These are phyloP conservation scores for Onygenales sp. DNA, from an alignment of 2,329 filamentous ascomycete genomes.

Conservation along the genomic window DNA sequence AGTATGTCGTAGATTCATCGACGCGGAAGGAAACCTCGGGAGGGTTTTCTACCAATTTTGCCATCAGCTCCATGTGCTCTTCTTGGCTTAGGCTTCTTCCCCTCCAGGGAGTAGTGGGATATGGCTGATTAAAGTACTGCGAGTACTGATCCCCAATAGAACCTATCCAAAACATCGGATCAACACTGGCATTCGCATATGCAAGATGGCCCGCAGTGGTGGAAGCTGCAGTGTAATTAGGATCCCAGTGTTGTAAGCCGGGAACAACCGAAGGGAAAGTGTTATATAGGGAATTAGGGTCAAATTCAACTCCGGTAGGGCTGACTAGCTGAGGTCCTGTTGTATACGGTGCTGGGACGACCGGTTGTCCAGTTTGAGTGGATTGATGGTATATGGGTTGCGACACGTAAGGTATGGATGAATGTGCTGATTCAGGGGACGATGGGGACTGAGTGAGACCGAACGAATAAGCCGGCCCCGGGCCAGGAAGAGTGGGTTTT, in stretches of 20 bases:
- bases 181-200: constrained; percentile 24
- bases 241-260: constrained; percentile 33
- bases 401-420: not conserved
- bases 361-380: not conserved
- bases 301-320: constrained; percentile 21
- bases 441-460: not conserved
- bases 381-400: not conserved
- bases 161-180: constrained; percentile 34
- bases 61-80: constrained; percentile 76
- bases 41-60: constrained; percentile 56
- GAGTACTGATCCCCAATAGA: constrained; percentile 39
- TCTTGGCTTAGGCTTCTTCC: constrained; percentile 64
- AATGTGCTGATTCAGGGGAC: not conserved
- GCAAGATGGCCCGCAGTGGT: constrained; percentile 27
- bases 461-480: not conserved
- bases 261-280: constrained; percentile 30
- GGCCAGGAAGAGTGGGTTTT: not conserved
- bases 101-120: constrained; percentile 41
- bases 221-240: constrained; percentile 29
- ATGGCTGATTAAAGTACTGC: constrained; percentile 38
- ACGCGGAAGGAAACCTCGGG: constrained; percentile 35
- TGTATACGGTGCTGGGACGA: not conserved
- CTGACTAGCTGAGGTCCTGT: constrained; percentile 6
- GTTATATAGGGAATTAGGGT: constrained; percentile 31
- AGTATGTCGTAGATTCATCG: constrained; percentile 32